phyloP scores from a whole-genome alignment of 257 asterid species.

The Avicennia marina region DNA sequence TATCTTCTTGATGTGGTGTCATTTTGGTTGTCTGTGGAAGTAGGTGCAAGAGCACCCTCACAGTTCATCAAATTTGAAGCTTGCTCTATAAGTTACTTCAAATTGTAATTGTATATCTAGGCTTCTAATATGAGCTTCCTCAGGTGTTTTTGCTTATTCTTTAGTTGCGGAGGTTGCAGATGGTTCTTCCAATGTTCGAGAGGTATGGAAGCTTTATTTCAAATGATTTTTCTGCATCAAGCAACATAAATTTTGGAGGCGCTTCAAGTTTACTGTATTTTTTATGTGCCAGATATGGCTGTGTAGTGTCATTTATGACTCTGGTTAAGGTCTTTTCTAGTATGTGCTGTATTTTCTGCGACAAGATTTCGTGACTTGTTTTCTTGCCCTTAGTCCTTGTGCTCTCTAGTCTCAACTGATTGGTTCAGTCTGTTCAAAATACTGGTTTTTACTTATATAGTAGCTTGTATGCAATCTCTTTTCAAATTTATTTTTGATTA shows the following conservation, averaged over 20 bases:
- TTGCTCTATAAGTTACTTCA: not conserved
- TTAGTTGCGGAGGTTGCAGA: slow-evolving; percentile 81
- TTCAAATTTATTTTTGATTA: too few relatives aligned
- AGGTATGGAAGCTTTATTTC: slow-evolving; percentile 76
- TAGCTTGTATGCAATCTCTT: too few relatives aligned
- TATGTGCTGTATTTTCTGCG: too few relatives aligned
- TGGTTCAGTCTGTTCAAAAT: too few relatives aligned
- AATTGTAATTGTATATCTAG: not conserved
- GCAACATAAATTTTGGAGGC: not conserved
- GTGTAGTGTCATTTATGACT: too few relatives aligned
- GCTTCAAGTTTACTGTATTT: too few relatives aligned
- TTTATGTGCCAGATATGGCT: too few relatives aligned
- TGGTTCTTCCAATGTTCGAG: slow-evolving; percentile 91
- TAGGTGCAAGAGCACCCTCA: not conserved
- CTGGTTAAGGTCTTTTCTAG: too few relatives aligned
- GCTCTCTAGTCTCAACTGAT: too few relatives aligned
- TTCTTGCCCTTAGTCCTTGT: too few relatives aligned
- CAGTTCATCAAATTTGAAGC: not conserved
- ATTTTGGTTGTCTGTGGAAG: not conserved
- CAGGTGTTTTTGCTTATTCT: slow-evolving; percentile 57
- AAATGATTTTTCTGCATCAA: slow-evolving; percentile 31
- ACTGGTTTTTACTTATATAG: too few relatives aligned
- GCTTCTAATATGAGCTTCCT: slow-evolving; percentile 10
- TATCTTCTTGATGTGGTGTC: not conserved
- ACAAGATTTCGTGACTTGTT: too few relatives aligned